Evolutionary conservation across 371 early-diverging fungal genomes (phyloP).

Genomic region (Smittium culicis): DNA sequence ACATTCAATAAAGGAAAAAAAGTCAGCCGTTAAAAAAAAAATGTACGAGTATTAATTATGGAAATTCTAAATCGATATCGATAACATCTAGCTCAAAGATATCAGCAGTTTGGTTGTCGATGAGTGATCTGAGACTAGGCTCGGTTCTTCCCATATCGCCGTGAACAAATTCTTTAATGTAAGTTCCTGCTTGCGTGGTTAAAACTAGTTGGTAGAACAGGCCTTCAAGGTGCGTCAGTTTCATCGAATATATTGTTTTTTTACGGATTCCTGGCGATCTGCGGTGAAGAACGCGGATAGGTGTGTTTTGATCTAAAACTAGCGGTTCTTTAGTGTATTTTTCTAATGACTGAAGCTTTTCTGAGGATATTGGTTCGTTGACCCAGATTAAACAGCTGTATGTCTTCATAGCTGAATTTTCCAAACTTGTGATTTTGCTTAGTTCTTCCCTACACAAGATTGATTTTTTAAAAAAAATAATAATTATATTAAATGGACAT

Average conservation of each 20-base stretch:
- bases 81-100: conserved; percentile 54
- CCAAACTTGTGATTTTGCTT: conserved; percentile 67
- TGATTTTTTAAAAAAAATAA: too few relatives aligned
- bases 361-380: conserved; percentile 38
- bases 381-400: conserved; percentile 69
- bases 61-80: conserved; percentile 28
- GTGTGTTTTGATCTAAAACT: conserved; percentile 73
- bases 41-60: too few relatives aligned
- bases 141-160: conserved; percentile 86
- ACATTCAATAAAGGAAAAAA: too few relatives aligned
- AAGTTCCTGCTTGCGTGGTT: conserved; percentile 86
- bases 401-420: conserved; percentile 65
- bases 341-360: conserved; percentile 40
- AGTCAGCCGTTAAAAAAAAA: too few relatives aligned
- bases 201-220: conserved; percentile 48
- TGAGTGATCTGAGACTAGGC: conserved; percentile 62
- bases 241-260: conserved; percentile 46
- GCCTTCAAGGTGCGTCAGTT: conserved; percentile 21
- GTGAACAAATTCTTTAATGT: conserved; percentile 98
- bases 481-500: too few relatives aligned
- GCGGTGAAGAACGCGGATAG: conserved; percentile 84
- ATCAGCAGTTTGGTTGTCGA: conserved; percentile 50
- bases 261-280: conserved; percentile 56
- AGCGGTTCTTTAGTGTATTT: conserved; percentile 34
- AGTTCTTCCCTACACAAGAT: conserved; percentile 30